Base-by-base conservation (phyloP, 2,329 filamentous ascomycete species). In the Pseudogymnoascus sp. region DNA sequence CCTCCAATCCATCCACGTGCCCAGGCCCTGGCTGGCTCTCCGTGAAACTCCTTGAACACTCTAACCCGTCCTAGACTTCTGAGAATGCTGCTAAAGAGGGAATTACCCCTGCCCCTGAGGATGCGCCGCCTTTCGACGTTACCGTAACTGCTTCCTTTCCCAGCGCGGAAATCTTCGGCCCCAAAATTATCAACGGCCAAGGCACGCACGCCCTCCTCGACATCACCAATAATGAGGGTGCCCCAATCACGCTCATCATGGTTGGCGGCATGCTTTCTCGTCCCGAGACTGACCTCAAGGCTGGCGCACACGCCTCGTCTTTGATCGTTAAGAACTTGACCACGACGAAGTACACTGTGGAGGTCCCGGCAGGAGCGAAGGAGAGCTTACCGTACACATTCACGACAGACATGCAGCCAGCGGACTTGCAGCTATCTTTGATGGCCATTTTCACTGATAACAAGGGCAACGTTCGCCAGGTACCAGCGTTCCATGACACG, bases 181-280 rank as follows among this genome's bases (percentile, higher is more conserved):
- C 97, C 69, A 96, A 96, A 83, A 86, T 97, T 68, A 84, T 97
- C 79, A 99, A 99, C 74, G 91, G 91, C 71, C 87, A 88, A 66
- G 85, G 91, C 41, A 96, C 91, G 65, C 85, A 89, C 74, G 88
- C 91, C 35, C 77, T 95, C 60, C 78, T 99, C 69, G 86, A 91
- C 70, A 81, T 99, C 73, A 83, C 81, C 74, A 99, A 99, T 80
- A 80, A 90, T 64, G 94, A 99, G 77, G 80, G 83, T 11, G 80
- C 80, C 59, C 82, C 91, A 22, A 83, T 99, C 71, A 83, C 81
- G 64, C 80, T 99, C 63, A 81, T 86, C 72, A 82, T 95, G 68
- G 76, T 97, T 50, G 87, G 87, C 47, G 94, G 92, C 65, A 83
- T 83, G 65, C 83, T 99, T 64, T 81, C 84, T 65, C 43, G 43